Base-by-base conservation (phyloP, 345 rosid species). In the Dipteronia dyeriana region DNA sequence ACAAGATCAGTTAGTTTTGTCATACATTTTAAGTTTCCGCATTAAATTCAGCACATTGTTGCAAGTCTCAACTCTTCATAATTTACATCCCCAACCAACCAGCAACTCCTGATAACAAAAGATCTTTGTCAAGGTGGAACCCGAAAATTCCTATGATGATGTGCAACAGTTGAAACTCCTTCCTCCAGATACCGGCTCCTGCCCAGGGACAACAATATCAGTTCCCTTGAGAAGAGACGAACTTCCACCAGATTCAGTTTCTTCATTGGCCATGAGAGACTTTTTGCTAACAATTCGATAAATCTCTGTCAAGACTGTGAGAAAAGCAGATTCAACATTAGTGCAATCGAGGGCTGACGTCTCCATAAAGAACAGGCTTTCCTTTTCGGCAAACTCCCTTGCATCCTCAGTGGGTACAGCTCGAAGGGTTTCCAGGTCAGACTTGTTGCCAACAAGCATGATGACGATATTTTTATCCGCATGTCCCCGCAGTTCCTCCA, bases 381-480 rank as follows among this genome's bases (percentile, higher is more conserved):
- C 90, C 78, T 71, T 82, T 79, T 88, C 85, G 0, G 93, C 89
- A 54, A 88, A 90, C 71, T 88, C 91, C 63, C 85, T 87, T 47
- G 91, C 91, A 71, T 90, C 93, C 79, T 86, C 91, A 26, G 66
- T 77, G 3, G 91, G 81, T 23, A 90, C 87, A n/a, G 88, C 93
- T 38, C 90, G 86, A 71, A 84, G 91, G 5, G 82, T 78, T 34
- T 79, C 87, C 38, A 90, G 80, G 75, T 90, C 93, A 56, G 84
- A 82, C 76, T 90, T 90, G 75, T 90, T 90, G 62, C 93, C 91
- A 0, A 90, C 80, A 39, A 90, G 93, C 86, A 90, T 90, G 62
- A 90, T 80, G 65, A 84, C 80, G 49, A 85, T 90, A 75, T 88
- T 90, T 78, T 83, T 85, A 74, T 88, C 91, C 1, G 90, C 94